Base-by-base conservation (phyloP, 441 rosid genomes). In the Heliophila coronopifolia region DNA sequence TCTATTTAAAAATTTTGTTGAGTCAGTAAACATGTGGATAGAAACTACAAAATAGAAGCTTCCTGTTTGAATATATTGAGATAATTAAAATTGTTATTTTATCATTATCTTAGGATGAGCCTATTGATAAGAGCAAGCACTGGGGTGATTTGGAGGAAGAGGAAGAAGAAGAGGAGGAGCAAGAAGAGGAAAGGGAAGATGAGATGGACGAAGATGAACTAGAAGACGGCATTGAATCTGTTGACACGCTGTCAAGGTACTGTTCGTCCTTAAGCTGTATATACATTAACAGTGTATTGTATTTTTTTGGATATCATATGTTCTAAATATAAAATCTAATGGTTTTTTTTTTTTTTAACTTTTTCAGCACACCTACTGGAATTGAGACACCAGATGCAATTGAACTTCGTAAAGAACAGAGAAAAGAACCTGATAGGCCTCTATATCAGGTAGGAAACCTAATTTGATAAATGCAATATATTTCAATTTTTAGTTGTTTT, bases 91-190 rank as follows among this genome's bases (percentile, higher is more conserved):
- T 10, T 26, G 12, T 61, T 44, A 7, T 9, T 28, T 31, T 7
- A 2, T 51, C 20, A 28, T 50, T 11, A 39, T 58, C 3, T 59
- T 54, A 92, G 99, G 97, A 85, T 57, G 99, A 92, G 75, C 99
- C 99, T 25, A 79, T 92, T 50, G 99, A 92, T 63, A 92, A 92
- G 71, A 76, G 80, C 11, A 92, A 80, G 74, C 99, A 92, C 64
- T 92, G 99, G 99, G 99, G 97, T 76, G 99, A 92, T 69, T 73
- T 92, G 73, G 99, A 92, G 76, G 99, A 92, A 59, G 99, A 92
- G 68, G 98, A 92, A 43, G 88, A 78, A 34, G 85, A 79, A 12
- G 85, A 82, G 31, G 90, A 74, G 38, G 97, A 90, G 23, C 96
- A 77, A 13, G 84, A 86, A 33, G 96, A 92, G 64, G 73, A 67